phyloP scores from a whole-genome alignment of 129 eudicot genomes.

The Flaveria linearis region DNA sequence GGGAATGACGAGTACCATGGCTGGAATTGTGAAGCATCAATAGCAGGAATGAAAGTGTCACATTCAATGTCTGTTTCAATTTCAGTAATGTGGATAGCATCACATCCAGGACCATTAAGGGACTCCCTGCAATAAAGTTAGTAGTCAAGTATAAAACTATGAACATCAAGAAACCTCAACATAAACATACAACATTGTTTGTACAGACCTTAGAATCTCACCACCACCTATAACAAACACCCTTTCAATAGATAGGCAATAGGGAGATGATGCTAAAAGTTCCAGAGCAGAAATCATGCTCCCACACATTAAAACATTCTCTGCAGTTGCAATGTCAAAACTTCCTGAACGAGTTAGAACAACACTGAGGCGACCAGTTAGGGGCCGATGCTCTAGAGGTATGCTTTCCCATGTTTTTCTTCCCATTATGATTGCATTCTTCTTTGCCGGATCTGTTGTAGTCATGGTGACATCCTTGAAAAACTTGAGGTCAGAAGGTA shows the following conservation, averaged over 20 bases:
- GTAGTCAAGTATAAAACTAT: background rate
- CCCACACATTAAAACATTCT: slow-evolving; percentile 71
- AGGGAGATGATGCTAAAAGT: slow-evolving; percentile 65
- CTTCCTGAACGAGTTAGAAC: slow-evolving; percentile 75
- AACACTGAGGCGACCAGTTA: slow-evolving; percentile 80
- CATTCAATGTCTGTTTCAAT: slow-evolving; percentile 61
- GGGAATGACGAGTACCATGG: slow-evolving; percentile 89
- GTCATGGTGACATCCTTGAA: slow-evolving; percentile 69
- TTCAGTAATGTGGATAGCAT: slow-evolving; percentile 90
- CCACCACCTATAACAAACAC: slow-evolving; percentile 96
- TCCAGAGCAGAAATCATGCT: slow-evolving; percentile 72
- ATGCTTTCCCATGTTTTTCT: slow-evolving; percentile 92
- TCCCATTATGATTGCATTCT: slow-evolving; percentile 86
- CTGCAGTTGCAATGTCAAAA: slow-evolving; percentile 51
- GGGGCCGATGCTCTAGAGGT: slow-evolving; percentile 62
- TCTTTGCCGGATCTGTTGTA: slow-evolving; percentile 63
- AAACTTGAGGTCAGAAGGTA: slow-evolving; percentile 83
- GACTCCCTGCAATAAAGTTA: slow-evolving; percentile 70
- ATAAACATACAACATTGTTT: slow-evolving; percentile 10
- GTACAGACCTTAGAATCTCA: slow-evolving; percentile 62
- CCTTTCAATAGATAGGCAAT: slow-evolving; percentile 62
- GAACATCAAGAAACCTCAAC: slow-evolving; percentile 9
- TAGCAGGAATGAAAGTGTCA: slow-evolving; percentile 84
- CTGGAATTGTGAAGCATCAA: slow-evolving; percentile 61
- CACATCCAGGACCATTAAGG: slow-evolving; percentile 69